A percentile compares a stretch with the other conserved stretches of the same genome.
Evolutionary conservation across 805 yeast species (phyloP).

Genomic region (Torulaspora microellipsoides): DNA sequence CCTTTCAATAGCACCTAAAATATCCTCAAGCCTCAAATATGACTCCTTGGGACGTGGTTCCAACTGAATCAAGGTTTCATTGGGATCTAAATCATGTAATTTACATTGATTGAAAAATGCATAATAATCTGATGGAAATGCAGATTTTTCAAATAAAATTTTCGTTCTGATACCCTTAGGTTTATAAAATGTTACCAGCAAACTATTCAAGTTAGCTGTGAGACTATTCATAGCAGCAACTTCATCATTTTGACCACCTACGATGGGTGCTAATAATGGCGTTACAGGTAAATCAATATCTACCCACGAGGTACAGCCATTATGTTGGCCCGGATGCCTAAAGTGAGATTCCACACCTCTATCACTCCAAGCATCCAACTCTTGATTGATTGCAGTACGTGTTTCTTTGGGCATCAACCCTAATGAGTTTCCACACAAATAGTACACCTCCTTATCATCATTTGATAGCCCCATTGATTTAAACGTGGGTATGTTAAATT

Average conservation of each 20-base stretch:
- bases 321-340: constrained; percentile 50
- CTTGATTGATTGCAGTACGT: constrained; percentile 51
- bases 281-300: constrained; percentile 75
- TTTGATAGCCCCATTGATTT: constrained; percentile 48
- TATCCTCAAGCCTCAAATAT: constrained; percentile 56
- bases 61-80: constrained; percentile 58
- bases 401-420: constrained; percentile 81
- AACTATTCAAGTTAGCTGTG: constrained; percentile 74
- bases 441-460: constrained; percentile 37
- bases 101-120: constrained; percentile 71
- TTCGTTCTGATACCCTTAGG: constrained; percentile 55
- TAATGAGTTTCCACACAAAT: constrained; percentile 90
- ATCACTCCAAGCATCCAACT: constrained; percentile 75
- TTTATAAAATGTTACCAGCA: constrained; percentile 67
- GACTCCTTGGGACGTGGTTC: constrained; percentile 57
- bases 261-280: constrained; percentile 63
- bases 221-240: constrained; percentile 86
- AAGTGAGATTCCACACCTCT: constrained; percentile 85
- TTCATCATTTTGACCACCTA: constrained; percentile 73
- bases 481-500: constrained; percentile 66
- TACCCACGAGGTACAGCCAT: constrained; percentile 66
- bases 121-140: constrained; percentile 91
- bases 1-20: constrained; percentile 50
- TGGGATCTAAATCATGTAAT: constrained; percentile 50
- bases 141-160: constrained; percentile 77